Evolutionary conservation across 495 filamentous ascomycete species (phyloP).

Genomic region (Podospora anserina): DNA sequence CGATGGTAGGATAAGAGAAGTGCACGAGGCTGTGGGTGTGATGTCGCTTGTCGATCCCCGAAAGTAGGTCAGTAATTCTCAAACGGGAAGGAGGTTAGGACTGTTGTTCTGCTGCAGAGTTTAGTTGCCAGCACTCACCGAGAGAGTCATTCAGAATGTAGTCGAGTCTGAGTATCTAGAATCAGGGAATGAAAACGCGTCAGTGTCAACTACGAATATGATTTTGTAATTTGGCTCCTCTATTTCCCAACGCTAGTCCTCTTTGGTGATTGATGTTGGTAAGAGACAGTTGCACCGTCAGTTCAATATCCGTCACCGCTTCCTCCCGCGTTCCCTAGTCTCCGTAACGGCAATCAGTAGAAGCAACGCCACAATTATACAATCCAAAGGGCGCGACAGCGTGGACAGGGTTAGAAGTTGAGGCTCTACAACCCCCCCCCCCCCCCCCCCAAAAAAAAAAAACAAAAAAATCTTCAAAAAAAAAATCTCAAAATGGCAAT

Average conservation of each 20-base stretch:
- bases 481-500: background rate
- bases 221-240: background rate
- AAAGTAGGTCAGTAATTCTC: background rate
- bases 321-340: background rate
- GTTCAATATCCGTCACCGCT: background rate
- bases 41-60: constrained; percentile 1
- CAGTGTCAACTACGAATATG: background rate
- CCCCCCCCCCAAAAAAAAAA: too few relatives aligned
- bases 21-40: background rate
- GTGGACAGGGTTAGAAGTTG: background rate
- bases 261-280: background rate
- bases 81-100: background rate
- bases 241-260: background rate
- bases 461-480: background rate
- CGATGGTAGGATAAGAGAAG: background rate
- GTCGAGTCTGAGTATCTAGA: background rate
- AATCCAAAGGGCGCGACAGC: background rate
- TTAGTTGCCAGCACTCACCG: background rate
- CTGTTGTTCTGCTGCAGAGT: background rate
- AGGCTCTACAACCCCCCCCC: background rate
- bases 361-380: background rate
- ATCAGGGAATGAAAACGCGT: background rate
- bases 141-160: background rate
- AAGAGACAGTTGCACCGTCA: background rate
- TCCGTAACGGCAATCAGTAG: background rate